Base-by-base conservation (phyloP, 2,329 filamentous ascomycete species). In the Pseudofabraea citricarpa region DNA sequence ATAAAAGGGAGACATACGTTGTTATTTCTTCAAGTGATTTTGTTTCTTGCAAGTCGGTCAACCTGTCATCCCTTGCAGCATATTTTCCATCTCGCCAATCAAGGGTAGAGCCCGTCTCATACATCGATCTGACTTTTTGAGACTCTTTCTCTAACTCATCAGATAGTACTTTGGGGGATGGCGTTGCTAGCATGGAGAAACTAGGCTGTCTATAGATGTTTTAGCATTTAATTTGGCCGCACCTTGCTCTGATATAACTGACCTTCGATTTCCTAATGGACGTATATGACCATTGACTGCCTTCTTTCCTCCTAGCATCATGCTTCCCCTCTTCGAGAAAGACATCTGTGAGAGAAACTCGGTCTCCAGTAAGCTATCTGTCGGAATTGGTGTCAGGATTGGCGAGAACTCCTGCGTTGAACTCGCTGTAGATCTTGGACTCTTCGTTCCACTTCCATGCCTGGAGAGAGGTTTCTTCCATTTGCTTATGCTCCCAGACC, bases 301-400 rank as follows among this genome's bases (percentile, higher is more conserved):
- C 39, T 59, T 62, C 57, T 72, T 72, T 41, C 70, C 72, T 49
- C 73, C 71, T 57, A 81, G 71, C 71, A 83, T 77, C 55, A 83
- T 67, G 62, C 79, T 83, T 51, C 79, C 79, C 53, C 79, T 71
- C 49, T 80, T 79, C 45, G 79, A 81, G 57, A 83, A 83, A 51
- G 71, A 71, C 51, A 83, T 62, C 44, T 69, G 67, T 51, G 66
- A 70, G 56, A 83, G 61, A 57, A 77, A 75, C 54, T 73, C 75
- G 65, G 80, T 74, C 49, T 79, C 77, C 50, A 81, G 64, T 43
- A 82, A 65, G 55, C 63, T 69, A 44, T 75, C 74, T 43, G 71
- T 73, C 33, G 78, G 77, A 55, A 83, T 80, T 45, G 64, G 59
- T 38, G 79, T 73, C 56, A 69, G 72, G 57, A 83, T 69, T 46